Conservation (phyloP, 1,139 yeast species). For the Blastobotrys serpentis region DNA sequence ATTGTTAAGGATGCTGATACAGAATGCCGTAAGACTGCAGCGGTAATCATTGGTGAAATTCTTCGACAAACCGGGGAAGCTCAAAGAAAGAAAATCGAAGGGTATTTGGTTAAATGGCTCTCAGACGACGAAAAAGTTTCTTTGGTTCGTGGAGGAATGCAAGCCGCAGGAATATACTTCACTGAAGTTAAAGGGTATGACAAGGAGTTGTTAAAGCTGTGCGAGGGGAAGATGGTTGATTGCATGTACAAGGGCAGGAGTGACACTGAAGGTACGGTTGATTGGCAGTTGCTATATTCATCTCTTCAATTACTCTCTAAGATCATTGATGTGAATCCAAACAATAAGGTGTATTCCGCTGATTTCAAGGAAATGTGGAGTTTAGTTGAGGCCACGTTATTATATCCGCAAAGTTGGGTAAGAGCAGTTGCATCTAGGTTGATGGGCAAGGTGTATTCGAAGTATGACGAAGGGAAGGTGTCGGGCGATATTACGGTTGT, state of each 20-base stretch:
- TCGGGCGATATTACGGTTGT: slow-evolving; percentile 21
- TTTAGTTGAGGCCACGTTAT: slow-evolving; percentile 52
- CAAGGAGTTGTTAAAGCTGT: slow-evolving; percentile 23
- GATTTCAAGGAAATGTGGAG: slow-evolving; percentile 49
- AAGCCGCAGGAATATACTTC: slow-evolving; percentile 65
- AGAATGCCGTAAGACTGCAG: slow-evolving; percentile 86
- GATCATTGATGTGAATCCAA: slow-evolving; percentile 33
- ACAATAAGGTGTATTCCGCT: slow-evolving; percentile 34
- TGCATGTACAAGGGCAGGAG: slow-evolving; percentile 27
- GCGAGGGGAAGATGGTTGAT: slow-evolving; percentile 25
- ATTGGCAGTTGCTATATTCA: slow-evolving; percentile 79
- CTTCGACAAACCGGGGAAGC: slow-evolving; percentile 50
- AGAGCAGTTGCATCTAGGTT: slow-evolving; percentile 69
- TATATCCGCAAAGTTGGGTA: slow-evolving; percentile 93
- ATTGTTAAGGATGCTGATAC: slow-evolving; percentile 74
- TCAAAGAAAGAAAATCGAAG: slow-evolving; percentile 51
- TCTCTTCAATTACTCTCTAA: slow-evolving; percentile 54
- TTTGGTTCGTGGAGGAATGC: slow-evolving; percentile 74
- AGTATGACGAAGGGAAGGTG: slow-evolving; percentile 34
- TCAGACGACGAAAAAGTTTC: slow-evolving; percentile 51
- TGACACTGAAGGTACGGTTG: slow-evolving; percentile 27
- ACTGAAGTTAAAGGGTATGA: slow-evolving; percentile 40
- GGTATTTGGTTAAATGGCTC: slow-evolving; percentile 69
- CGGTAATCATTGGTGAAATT: slow-evolving; percentile 57
- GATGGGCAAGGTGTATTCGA: slow-evolving; percentile 50